Base-by-base conservation (phyloP, 768 basidiomycete genomes). In the Phlegmacium glaucopus region DNA sequence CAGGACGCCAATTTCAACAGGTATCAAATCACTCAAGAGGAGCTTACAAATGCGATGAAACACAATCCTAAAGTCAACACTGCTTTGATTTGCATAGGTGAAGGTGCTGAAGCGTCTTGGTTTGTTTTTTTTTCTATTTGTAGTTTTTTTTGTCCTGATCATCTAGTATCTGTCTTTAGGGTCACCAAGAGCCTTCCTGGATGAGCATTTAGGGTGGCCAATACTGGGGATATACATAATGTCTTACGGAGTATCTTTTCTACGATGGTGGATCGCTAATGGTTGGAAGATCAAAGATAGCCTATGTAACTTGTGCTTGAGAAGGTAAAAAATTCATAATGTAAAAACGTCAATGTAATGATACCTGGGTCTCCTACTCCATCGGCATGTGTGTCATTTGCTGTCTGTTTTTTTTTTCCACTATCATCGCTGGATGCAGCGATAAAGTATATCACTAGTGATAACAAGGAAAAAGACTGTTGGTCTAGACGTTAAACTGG, bases 71-170 rank as follows among this genome's bases (percentile, higher is more conserved):
- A 83, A 60, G 83, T 86, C 13, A 76, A 83, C 48, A 82, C 82
- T 5, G 82, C 83, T 0, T 63, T 85, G 22, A 77, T 86, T 27
- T 84, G 83, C 55, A 85, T 86, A 37, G 83, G 83, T 11, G 83
- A 85, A 59, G 81, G 83, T 7, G 81, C 82, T 4, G 83, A 84
- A 53, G 76, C 79, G 16, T 52, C 76, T 10, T 85, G 82, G 84
- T 83, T 54, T 36, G 72, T 41, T 4, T n/a, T 4, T 18, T 50
- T 5, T n/a, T 30, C n/a, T n/a, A n/a, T 11, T n/a, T 25, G n/a
- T n/a, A n/a, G 1, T 25, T 6, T 42, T 18, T 29, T 25, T 34
- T n/a, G n/a, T n/a, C n/a, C n/a, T n/a, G 28, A 9, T 13, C 17
- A 1, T n/a, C n/a, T n/a, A n/a, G n/a, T n/a, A 25, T 38, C 15